Base-by-base conservation (phyloP, 2,329 filamentous ascomycete genomes). In the Mycogone perniciosa region DNA sequence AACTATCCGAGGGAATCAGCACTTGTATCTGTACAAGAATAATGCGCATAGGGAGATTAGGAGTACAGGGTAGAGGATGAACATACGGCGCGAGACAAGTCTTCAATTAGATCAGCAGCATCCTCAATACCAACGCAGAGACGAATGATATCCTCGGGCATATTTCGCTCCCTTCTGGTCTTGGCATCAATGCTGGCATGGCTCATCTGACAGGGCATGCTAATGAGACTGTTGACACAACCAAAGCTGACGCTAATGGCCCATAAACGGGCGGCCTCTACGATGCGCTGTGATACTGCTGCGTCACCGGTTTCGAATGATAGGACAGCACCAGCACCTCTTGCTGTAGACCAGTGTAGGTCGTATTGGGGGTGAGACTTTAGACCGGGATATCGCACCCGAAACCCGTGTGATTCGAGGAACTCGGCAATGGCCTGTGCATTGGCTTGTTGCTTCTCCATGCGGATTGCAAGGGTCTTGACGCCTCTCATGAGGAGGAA, bases 131-230 rank as follows among this genome's bases (percentile, higher is more conserved):
- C 93, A 41, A 99, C 90, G 64, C 93, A 99, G 50, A 99, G 71
- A 50, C 93, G 81, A 62, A 99, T 97, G 54, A 99, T 86, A 67
- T 99, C 93, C 71, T 99, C 93, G 8, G 93, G 93, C 84, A 99
- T 87, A 57, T 92, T 85, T 57, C 91, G 81, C 72, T 95, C 90
- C 61, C 82, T 77, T 59, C 93, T 79, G 47, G 91, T 97, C 75
- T 96, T 95, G 53, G 90, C 88, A 65, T 97, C 93, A 64, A 99
- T 99, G 66, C 89, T 96, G 37, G 93, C 93, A 71, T 99, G 93
- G 71, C 92, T 97, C 95, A 99, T 99, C 63, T 92, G 90, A 73
- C 93, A 99, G 7, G 93, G 92, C 92, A 99, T 96, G 73, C 91
- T 96, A 70, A 99, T 99, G 67, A 99, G 75, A 66, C 89, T 95